Conservation (phyloP, 805 yeast genomes). For the Starmerella vitae region DNA sequence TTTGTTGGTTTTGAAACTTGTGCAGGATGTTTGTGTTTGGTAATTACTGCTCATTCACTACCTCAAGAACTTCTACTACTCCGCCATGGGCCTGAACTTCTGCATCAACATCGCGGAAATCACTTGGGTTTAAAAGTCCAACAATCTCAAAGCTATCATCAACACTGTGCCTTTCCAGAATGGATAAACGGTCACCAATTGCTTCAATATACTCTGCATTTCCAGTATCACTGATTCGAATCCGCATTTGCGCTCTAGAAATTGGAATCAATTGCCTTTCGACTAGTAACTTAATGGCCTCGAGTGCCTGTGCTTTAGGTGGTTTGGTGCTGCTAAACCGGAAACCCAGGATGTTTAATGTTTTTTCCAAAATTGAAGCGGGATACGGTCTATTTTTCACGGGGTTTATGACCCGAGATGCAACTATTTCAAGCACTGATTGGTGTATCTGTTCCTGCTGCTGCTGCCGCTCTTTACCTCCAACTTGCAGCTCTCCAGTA, state of each 20-base stretch:
- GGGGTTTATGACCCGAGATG: conserved; percentile 87
- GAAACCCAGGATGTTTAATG: conserved; percentile 54
- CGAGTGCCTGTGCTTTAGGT: conserved; percentile 81
- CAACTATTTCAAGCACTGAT: conserved; percentile 68
- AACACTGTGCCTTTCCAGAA: conserved; percentile 32
- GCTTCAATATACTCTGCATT: conserved; percentile 32
- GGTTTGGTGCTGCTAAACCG: conserved; percentile 52
- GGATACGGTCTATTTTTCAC: conserved; percentile 81
- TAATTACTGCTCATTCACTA: conserved; percentile 13
- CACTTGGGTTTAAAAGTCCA: conserved; percentile 75
- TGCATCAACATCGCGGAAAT: conserved; percentile 57
- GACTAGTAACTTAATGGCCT: conserved; percentile 68
- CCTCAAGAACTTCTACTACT: conserved; percentile 58
- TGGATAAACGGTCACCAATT: conserved; percentile 32
- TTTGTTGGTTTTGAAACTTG: conserved; percentile 22
- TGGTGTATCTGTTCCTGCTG: conserved; percentile 60
- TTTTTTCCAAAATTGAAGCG: conserved; percentile 85
- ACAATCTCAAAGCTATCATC: conserved; percentile 39
- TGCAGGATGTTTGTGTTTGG: conserved; percentile 25
- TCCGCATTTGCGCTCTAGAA: conserved; percentile 86
- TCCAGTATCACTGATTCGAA: conserved; percentile 42
- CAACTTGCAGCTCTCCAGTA: conserved; percentile 88
- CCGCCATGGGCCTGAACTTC: conserved; percentile 49
- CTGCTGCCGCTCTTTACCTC: conserved; percentile 81
- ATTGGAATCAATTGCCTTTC: conserved; percentile 79